Conservation (phyloP, 371 early-diverging fungal genomes). For the Quaeritorhiza haematococci region DNA sequence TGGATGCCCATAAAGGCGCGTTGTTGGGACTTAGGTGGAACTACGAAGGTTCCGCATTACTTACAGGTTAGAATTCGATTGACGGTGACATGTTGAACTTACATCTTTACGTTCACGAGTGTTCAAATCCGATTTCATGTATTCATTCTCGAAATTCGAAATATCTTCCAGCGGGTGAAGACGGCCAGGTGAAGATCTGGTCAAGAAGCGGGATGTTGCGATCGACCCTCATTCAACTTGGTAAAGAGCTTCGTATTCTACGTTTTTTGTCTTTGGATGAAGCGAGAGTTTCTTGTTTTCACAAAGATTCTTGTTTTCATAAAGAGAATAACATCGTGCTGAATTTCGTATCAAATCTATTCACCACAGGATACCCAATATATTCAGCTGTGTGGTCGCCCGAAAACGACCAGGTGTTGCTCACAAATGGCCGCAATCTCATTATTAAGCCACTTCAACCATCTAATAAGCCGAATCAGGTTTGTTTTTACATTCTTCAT, state of each 20-base stretch:
- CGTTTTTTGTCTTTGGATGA: background rate
- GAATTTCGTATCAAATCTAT: background rate
- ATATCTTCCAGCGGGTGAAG: constrained; percentile 40
- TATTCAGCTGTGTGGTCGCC: constrained; percentile 45
- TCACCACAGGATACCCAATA: constrained; percentile 31
- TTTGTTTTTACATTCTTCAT: no score
- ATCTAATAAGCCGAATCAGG: constrained; percentile 40
- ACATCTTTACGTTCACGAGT: background rate
- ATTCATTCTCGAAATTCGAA: background rate
- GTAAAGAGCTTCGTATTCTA: constrained; percentile 9
- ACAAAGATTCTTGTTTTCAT: no score
- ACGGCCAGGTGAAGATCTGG: constrained; percentile 51
- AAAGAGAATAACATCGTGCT: background rate
- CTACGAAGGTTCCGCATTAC: constrained; percentile 43
- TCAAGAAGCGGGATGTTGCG: constrained; percentile 54
- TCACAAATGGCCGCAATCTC: constrained; percentile 41
- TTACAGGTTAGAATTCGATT: constrained; percentile 27
- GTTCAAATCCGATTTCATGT: background rate
- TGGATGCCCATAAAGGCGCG: constrained; percentile 53
- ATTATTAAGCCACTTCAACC: constrained; percentile 50
- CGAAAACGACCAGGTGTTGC: constrained; percentile 42
- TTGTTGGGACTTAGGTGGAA: constrained; percentile 42
- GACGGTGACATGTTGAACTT: background rate
- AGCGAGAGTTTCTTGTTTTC: constrained; percentile 1
- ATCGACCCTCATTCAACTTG: constrained; percentile 33